Conservation (phyloP, 2,329 filamentous ascomycete genomes). For the Ophiocordyceps camponoti-leonardi region DNA sequence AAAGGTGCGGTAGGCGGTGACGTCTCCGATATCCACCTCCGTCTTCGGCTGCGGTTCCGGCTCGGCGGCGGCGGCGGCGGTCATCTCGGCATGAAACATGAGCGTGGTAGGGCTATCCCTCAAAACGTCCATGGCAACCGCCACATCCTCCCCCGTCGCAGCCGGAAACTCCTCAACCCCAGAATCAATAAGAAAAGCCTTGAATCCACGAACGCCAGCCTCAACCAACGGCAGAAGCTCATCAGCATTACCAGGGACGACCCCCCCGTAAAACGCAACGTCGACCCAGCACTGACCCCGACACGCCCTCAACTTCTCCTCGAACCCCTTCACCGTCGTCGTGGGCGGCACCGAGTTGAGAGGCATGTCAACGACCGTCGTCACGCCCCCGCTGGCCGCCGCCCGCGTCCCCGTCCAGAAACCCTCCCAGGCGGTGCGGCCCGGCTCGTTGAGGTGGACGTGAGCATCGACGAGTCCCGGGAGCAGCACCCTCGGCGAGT, state of each 20-base stretch:
- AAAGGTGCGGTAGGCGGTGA: conserved; percentile 76
- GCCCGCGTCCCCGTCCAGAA: conserved; percentile 91
- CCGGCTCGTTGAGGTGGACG: conserved; percentile 94
- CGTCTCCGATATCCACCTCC: conserved; percentile 37
- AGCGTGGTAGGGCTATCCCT: conserved; percentile 72
- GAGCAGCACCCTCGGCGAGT: conserved; percentile 69
- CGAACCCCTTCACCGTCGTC: conserved; percentile 66
- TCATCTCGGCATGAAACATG: conserved; percentile 99
- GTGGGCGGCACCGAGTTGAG: conserved; percentile 94
- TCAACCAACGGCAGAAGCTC: conserved; percentile 69
- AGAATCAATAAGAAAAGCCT: conserved; percentile 93
- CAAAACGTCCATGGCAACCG: conserved; percentile 63
- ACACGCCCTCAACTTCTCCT: conserved; percentile 74
- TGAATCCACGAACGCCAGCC: conserved; percentile 84
- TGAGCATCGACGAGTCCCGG: conserved; percentile 93
- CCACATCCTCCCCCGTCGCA: conserved; percentile 64
- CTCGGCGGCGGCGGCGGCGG: conserved; percentile 62
- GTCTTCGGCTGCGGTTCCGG: conserved; percentile 13
- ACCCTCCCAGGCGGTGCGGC: conserved; percentile 94
- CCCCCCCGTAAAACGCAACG: conserved; percentile 93
- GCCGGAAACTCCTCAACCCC: conserved; percentile 95
- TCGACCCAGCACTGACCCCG: conserved; percentile 91
- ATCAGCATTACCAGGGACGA: conserved; percentile 73
- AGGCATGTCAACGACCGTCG: conserved; percentile 95
- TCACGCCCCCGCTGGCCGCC: conserved; percentile 88